These are phyloP conservation scores for Phytophthora pistaciae DNA, from an alignment of 352 stramenopile genomes.

Conservation along the genomic window DNA sequence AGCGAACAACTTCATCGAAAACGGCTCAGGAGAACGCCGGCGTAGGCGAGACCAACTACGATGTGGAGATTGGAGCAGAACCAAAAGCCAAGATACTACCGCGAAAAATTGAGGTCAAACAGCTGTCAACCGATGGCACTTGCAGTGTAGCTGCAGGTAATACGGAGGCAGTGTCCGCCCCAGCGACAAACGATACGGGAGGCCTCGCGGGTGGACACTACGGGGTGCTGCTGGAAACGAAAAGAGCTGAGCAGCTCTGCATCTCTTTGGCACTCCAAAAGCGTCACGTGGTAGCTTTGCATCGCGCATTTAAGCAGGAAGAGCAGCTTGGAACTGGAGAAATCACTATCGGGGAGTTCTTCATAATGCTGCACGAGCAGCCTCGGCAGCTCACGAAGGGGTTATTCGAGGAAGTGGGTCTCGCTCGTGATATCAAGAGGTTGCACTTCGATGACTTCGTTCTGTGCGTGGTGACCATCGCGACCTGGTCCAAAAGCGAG, in stretches of 20 bases:
- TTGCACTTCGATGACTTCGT: slow-evolving; percentile 77
- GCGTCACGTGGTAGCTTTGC: slow-evolving; percentile 46
- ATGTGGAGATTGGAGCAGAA: slow-evolving; percentile 5
- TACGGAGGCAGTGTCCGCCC: not conserved
- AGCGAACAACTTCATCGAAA: not conserved
- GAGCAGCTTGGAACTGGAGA: slow-evolving; percentile 53
- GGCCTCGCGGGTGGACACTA: slow-evolving; percentile 58
- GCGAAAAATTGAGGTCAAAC: slow-evolving; percentile 23
- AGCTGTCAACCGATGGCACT: slow-evolving; percentile 12
- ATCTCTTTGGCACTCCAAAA: slow-evolving; percentile 55
- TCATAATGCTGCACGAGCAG: slow-evolving; percentile 59
- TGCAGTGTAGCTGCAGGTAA: slow-evolving; percentile 11
- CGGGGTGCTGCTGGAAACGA: slow-evolving; percentile 58
- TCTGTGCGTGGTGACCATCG: slow-evolving; percentile 60
- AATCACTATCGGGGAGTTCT: slow-evolving; percentile 75
- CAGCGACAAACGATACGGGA: slow-evolving; percentile 3
- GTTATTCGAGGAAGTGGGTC: slow-evolving; percentile 56
- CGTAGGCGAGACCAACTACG: slow-evolving; percentile 1
- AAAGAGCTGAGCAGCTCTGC: slow-evolving; percentile 58
- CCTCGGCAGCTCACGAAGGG: slow-evolving; percentile 64
- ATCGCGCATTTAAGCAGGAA: slow-evolving; percentile 50
- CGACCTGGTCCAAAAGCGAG: slow-evolving; percentile 56
- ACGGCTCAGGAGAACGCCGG: not conserved
- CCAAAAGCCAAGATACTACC: not conserved
- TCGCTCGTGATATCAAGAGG: slow-evolving; percentile 32